These are phyloP conservation scores for Euphorbia pulcherrima DNA, from an alignment of 345 rosid species.

Conservation along the genomic window DNA sequence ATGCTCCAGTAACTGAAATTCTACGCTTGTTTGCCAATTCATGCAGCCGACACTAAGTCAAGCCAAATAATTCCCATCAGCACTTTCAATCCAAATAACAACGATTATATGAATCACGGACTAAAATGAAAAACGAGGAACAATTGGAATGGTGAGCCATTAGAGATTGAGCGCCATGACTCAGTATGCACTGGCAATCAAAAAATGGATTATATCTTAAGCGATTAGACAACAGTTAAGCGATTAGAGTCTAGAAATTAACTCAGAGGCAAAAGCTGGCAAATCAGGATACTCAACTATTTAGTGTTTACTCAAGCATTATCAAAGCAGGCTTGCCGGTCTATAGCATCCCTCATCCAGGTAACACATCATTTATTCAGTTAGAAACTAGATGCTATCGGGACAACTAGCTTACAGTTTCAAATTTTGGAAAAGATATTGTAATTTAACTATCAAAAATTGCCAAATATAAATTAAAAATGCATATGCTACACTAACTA, in stretches of 20 bases:
- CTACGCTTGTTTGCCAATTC: constrained; percentile 97
- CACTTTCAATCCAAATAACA: constrained; percentile 17
- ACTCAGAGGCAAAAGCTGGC: not conserved
- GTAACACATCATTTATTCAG: not conserved
- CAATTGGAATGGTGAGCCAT: not conserved
- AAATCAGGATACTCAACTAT: not conserved
- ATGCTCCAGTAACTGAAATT: constrained; percentile 97
- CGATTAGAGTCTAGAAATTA: not conserved
- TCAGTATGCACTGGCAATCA: not conserved
- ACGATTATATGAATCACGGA: constrained; percentile 3
- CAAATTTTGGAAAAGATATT: not conserved
- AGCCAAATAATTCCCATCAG: constrained; percentile 18
- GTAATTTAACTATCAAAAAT: not conserved
- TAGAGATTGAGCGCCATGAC: not conserved
- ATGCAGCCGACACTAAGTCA: constrained; percentile 82
- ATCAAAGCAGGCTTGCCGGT: not conserved
- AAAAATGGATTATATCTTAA: not conserved
- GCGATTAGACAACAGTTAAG: not conserved
- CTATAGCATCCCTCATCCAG: not conserved
- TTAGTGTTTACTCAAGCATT: not conserved
- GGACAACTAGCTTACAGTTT: not conserved
- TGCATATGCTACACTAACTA: too few relatives aligned
- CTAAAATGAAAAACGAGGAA: not conserved
- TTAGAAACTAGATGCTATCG: not conserved
- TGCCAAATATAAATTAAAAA: not conserved